Percentiles rank a stretch among this genome's conserved stretches.
These are phyloP conservation scores for Botrytis hyacinthi DNA, from an alignment of 2,329 filamentous ascomycete species.

Conservation along the genomic window DNA sequence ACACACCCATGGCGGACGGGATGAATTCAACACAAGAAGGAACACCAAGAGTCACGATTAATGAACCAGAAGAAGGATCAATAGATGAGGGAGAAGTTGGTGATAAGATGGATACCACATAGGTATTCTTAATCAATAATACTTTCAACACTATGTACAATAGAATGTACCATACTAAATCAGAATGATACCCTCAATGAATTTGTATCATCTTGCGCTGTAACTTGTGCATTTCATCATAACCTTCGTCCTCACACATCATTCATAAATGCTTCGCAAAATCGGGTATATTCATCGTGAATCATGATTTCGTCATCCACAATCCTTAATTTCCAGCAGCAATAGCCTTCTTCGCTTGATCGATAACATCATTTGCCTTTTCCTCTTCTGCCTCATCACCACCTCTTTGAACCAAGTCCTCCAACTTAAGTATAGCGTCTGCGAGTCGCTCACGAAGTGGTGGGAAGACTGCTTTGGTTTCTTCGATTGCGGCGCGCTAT, in stretches of 20 bases:
- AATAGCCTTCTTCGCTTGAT: constrained; percentile 52
- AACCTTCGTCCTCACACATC: background rate
- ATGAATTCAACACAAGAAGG: constrained; percentile 36
- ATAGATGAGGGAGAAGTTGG: constrained; percentile 41
- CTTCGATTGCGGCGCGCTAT: constrained; percentile 60
- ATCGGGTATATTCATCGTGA: constrained; percentile 11
- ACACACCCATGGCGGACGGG: constrained; percentile 35
- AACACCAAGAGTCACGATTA: constrained; percentile 50
- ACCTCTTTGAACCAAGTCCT: constrained; percentile 67
- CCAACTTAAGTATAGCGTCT: constrained; percentile 68
- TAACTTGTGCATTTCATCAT: background rate
- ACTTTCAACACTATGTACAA: constrained; percentile 23
- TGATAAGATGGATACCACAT: constrained; percentile 67
- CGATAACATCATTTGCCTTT: constrained; percentile 48
- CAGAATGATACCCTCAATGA: constrained; percentile 31
- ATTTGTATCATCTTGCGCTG: background rate
- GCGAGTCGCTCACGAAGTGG: constrained; percentile 68
- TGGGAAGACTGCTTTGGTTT: constrained; percentile 81
- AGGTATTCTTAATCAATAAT: constrained; percentile 19
- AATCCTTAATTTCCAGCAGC: constrained; percentile 44
- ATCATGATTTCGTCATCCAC: constrained; percentile 13
- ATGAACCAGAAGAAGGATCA: constrained; percentile 43
- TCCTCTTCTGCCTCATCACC: constrained; percentile 50
- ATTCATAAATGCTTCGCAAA: constrained; percentile 4
- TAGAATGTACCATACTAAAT: constrained; percentile 35